phyloP scores from a whole-genome alignment of 192 early-diverging fungal species.

The Powellomyces hirtus region DNA sequence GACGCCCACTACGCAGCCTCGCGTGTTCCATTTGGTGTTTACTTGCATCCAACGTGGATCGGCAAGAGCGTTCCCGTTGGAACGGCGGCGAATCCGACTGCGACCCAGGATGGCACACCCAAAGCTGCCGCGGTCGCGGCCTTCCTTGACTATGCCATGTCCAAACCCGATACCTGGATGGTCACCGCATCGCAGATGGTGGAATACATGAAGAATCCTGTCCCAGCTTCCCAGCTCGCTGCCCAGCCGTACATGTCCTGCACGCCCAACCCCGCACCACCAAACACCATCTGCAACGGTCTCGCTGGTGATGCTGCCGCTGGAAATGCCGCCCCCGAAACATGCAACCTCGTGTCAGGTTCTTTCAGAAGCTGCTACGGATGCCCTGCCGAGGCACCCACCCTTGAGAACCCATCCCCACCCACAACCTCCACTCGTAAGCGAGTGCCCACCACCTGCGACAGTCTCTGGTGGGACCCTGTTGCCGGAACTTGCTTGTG shows the following conservation, averaged over 20 bases:
- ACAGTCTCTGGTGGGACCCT: conserved; percentile 70
- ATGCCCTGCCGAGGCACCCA: conserved; percentile 13
- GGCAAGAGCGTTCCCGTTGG: background rate
- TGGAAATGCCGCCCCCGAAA: conserved; percentile 19
- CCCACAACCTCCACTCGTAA: conserved; percentile 29
- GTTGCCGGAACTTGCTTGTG: conserved; percentile 62
- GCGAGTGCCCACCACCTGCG: conserved; percentile 59
- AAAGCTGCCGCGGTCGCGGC: conserved; percentile 35
- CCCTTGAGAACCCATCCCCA: conserved; percentile 24
- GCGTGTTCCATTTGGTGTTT: conserved; percentile 37
- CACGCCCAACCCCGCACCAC: conserved; percentile 47
- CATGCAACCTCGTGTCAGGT: conserved; percentile 16
- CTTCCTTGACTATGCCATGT: conserved; percentile 54
- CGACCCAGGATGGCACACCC: conserved; percentile 24
- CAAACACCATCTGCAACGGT: conserved; percentile 72
- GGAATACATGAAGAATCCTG: conserved; percentile 77
- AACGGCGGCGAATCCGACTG: conserved; percentile 3
- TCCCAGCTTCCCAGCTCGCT: conserved; percentile 63
- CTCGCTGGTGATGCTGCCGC: conserved; percentile 27
- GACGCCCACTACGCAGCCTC: conserved; percentile 31
- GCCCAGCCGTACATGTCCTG: conserved; percentile 68
- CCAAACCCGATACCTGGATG: conserved; percentile 68
- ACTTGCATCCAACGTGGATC: conserved; percentile 36
- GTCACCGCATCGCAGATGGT: conserved; percentile 68
- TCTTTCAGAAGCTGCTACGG: conserved; percentile 14